A percentile compares a stretch with the other conserved stretches of the same genome.
phyloP scores from a whole-genome alignment of 2,329 filamentous ascomycete genomes.

The Colletotrichum sublineola region DNA sequence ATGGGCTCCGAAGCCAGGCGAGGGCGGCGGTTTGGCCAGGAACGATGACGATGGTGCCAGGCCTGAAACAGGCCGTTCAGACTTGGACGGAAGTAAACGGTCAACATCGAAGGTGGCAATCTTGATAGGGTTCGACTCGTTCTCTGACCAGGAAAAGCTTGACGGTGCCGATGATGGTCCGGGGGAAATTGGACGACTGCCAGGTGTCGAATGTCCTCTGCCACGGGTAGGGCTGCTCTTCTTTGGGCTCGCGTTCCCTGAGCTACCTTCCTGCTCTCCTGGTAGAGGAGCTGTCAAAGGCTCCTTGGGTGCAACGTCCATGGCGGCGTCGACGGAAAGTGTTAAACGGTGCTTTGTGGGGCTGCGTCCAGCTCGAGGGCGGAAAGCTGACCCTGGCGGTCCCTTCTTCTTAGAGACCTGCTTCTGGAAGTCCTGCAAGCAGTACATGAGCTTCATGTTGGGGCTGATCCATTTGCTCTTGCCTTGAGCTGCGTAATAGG shows the following conservation, averaged over 20 bases:
- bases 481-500: slow-evolving; percentile 83
- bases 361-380: slow-evolving; percentile 65
- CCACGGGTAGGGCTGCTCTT: slow-evolving; percentile 61
- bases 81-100: slow-evolving; percentile 52
- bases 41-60: slow-evolving; percentile 48
- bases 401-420: slow-evolving; percentile 67
- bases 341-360: slow-evolving; percentile 72
- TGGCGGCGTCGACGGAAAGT: slow-evolving; percentile 68
- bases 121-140: slow-evolving; percentile 59
- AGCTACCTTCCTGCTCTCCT: slow-evolving; percentile 62
- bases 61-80: slow-evolving; percentile 50
- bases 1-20: slow-evolving; percentile 60
- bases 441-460: slow-evolving; percentile 94
- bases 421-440: slow-evolving; percentile 84
- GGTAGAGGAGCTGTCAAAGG: slow-evolving; percentile 71
- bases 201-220: slow-evolving; percentile 67
- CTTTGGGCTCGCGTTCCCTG: slow-evolving; percentile 55
- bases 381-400: slow-evolving; percentile 60
- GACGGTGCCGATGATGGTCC: slow-evolving; percentile 78
- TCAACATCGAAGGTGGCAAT: slow-evolving; percentile 57
- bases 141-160: slow-evolving; percentile 70
- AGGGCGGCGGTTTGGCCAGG: slow-evolving; percentile 57
- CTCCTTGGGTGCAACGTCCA: slow-evolving; percentile 65
- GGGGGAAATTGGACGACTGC: slow-evolving; percentile 65
- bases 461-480: slow-evolving; percentile 91